These are phyloP conservation scores for Strombidium stylifer DNA, from an alignment of 73 alveolate species.

Conservation along the genomic window DNA sequence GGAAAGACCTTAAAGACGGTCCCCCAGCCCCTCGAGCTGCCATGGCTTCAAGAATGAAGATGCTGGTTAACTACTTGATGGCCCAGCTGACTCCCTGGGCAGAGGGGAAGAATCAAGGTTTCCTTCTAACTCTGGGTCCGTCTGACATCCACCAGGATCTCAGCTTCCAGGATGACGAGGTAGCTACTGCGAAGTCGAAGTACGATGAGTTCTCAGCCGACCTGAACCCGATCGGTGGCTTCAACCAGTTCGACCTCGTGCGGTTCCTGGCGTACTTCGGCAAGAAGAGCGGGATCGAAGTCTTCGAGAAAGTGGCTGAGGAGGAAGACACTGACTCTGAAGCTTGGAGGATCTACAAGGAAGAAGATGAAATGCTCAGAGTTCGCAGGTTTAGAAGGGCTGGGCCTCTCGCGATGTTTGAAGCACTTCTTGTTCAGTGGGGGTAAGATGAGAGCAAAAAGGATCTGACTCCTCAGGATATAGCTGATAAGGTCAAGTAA, in stretches of 20 bases:
- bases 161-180: slow-evolving; percentile 91
- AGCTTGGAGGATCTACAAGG: slow-evolving; percentile 91
- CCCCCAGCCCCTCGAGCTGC: slow-evolving; percentile 68
- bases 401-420: slow-evolving; percentile 90
- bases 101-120: slow-evolving; percentile 60
- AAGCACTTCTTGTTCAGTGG: slow-evolving; percentile 77
- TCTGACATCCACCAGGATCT: slow-evolving; percentile 91
- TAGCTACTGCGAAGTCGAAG: too few relatives aligned
- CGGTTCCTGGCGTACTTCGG: slow-evolving; percentile 52
- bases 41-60: slow-evolving; percentile 86
- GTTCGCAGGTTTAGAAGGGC: slow-evolving; percentile 69
- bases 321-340: slow-evolving; percentile 89
- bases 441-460: too few relatives aligned
- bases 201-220: slow-evolving; percentile 96
- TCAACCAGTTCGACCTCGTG: slow-evolving; percentile 76
- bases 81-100: slow-evolving; percentile 92
- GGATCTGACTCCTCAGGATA: slow-evolving; percentile 59
- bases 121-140: slow-evolving; percentile 69
- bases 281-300: slow-evolving; percentile 3
- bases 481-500: slow-evolving; percentile 84
- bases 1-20: slow-evolving; percentile 55
- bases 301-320: slow-evolving; percentile 50
- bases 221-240: slow-evolving; percentile 92
- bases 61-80: slow-evolving; percentile 88
- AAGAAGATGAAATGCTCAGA: slow-evolving; percentile 73